A percentile compares a stretch with the other conserved stretches of the same genome.
Evolutionary conservation across 1,139 yeast species (phyloP).

Genomic region (Schwanniomyces etchellsii): DNA sequence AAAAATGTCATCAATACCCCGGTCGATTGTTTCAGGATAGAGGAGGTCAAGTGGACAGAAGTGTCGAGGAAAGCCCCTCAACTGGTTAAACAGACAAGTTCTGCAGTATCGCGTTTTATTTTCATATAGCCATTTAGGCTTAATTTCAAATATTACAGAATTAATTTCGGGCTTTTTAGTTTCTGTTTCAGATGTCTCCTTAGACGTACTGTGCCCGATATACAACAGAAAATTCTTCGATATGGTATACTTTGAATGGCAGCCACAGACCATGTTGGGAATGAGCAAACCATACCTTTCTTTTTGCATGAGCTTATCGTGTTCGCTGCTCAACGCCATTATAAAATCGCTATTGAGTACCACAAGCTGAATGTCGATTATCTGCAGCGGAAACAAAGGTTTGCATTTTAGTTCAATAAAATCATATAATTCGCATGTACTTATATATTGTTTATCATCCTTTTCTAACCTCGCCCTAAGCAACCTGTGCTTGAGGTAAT

Average conservation of each 20-base stretch:
- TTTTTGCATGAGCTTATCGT: slow-evolving; percentile 25
- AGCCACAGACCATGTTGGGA: slow-evolving; percentile 36
- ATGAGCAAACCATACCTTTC: slow-evolving; percentile 38
- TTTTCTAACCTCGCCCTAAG: slow-evolving; percentile 33
- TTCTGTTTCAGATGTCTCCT: background rate
- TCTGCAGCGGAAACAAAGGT: slow-evolving; percentile 31
- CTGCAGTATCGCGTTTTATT: slow-evolving; percentile 38
- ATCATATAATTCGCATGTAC: slow-evolving; percentile 39
- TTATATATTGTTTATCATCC: slow-evolving; percentile 34
- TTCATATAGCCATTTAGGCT: slow-evolving; percentile 47
- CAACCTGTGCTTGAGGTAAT: slow-evolving; percentile 29
- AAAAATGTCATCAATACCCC: slow-evolving; percentile 32
- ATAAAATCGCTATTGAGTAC: slow-evolving; percentile 32
- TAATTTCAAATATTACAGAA: slow-evolving; percentile 36
- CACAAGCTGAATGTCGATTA: slow-evolving; percentile 35
- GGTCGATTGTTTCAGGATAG: slow-evolving; percentile 25
- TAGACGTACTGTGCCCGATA: slow-evolving; percentile 5
- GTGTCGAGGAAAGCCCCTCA: slow-evolving; percentile 28
- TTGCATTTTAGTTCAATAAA: slow-evolving; percentile 40
- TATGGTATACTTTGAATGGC: slow-evolving; percentile 19
- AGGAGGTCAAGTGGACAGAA: slow-evolving; percentile 42
- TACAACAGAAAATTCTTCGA: slow-evolving; percentile 37
- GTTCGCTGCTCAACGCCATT: slow-evolving; percentile 21
- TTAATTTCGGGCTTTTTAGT: slow-evolving; percentile 6
- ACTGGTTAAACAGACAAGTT: slow-evolving; percentile 39